These are phyloP conservation scores for Antrodiella citrinella DNA, from an alignment of 768 basidiomycete genomes.

Conservation along the genomic window DNA sequence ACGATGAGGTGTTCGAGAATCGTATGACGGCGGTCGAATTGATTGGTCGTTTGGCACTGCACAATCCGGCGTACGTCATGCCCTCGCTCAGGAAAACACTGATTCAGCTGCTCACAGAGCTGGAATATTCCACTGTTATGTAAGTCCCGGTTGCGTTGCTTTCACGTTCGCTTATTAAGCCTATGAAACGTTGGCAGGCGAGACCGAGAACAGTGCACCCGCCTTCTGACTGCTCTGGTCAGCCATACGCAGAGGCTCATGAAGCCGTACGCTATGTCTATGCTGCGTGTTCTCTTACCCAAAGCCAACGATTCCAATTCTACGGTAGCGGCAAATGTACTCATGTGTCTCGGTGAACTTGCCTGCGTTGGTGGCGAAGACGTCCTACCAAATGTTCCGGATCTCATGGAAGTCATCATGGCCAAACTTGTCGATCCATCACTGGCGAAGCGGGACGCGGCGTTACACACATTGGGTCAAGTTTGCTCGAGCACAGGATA, in stretches of 20 bases:
- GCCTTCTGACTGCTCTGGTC: slow-evolving; percentile 81
- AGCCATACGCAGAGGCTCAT: slow-evolving; percentile 90
- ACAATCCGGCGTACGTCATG: slow-evolving; percentile 99
- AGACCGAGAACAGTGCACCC: slow-evolving; percentile 87
- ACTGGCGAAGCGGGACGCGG: slow-evolving; percentile 85
- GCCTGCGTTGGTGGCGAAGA: slow-evolving; percentile 92
- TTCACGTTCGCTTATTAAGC: background rate
- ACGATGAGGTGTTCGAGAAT: slow-evolving; percentile 94
- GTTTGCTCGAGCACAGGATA: slow-evolving; percentile 94
- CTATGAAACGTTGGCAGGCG: slow-evolving; percentile 40
- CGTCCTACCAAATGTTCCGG: slow-evolving; percentile 70
- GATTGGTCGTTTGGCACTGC: slow-evolving; percentile 88
- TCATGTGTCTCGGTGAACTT: slow-evolving; percentile 92
- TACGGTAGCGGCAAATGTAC: slow-evolving; percentile 83
- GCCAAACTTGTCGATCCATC: slow-evolving; percentile 85
- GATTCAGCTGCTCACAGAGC: slow-evolving; percentile 91
- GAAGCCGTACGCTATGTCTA: slow-evolving; percentile 91
- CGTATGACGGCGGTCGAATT: slow-evolving; percentile 83
- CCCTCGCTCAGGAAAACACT: slow-evolving; percentile 91
- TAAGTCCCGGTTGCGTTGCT: slow-evolving; percentile 33
- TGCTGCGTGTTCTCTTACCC: slow-evolving; percentile 84
- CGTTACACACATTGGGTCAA: slow-evolving; percentile 89
- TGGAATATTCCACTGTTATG: slow-evolving; percentile 90
- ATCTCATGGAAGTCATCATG: slow-evolving; percentile 88
- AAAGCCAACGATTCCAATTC: slow-evolving; percentile 85